Percentiles rank a stretch among this genome's conserved stretches.
Conservation (phyloP, 768 basidiomycete genomes). For the Boletus reticuloceps region DNA sequence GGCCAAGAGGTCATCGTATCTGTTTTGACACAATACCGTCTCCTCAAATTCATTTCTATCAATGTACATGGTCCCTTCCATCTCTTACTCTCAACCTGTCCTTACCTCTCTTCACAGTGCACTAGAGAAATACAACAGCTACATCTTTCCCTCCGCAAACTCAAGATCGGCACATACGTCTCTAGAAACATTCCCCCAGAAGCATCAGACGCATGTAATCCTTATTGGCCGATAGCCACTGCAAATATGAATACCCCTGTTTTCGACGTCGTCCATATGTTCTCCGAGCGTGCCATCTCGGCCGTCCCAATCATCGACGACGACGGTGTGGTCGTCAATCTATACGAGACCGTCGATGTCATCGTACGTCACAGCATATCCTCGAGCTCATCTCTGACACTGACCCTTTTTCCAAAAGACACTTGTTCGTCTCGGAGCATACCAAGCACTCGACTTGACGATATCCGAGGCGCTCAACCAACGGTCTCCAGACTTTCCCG, state of each 20-base stretch:
- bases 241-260: conserved; percentile 90
- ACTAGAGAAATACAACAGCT: conserved; percentile 79
- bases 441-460: conserved; percentile 93
- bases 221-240: conserved; percentile 88
- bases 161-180: conserved; percentile 94
- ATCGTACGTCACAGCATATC: conserved; percentile 52
- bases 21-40: conserved; percentile 94
- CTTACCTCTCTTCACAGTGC: conserved; percentile 53
- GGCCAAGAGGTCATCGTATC: conserved; percentile 95
- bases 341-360: conserved; percentile 99
- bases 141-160: conserved; percentile 74
- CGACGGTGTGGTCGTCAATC: conserved; percentile 88
- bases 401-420: conserved; percentile 50
- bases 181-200: conserved; percentile 47
- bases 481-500: conserved; percentile 92
- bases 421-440: conserved; percentile 89
- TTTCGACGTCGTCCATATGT: conserved; percentile 98
- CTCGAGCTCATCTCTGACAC: conserved; percentile 2
- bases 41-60: conserved; percentile 97
- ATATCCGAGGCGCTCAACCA: conserved; percentile 90
- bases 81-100: background rate
- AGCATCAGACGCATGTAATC: conserved; percentile 54
- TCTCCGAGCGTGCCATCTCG: conserved; percentile 91
- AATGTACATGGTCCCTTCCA: conserved; percentile 57
- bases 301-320: conserved; percentile 96